Percentiles rank a stretch among this genome's conserved stretches.
Evolutionary conservation across 345 rosid species (phyloP).

Genomic region (Linum usitatissimum): DNA sequence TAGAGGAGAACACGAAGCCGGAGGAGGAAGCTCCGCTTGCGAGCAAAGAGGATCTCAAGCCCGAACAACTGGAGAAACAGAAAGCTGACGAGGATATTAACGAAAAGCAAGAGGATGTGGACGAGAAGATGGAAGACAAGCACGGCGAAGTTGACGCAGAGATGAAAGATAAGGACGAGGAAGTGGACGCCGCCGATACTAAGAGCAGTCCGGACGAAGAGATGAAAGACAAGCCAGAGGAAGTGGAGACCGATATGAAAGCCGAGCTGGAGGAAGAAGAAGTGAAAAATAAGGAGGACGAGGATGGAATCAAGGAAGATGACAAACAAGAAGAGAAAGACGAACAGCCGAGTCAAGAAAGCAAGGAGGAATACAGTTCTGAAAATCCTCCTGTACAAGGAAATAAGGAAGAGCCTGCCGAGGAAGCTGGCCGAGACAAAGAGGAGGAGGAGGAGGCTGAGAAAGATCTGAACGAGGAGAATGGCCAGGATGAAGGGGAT

Average conservation of each 20-base stretch:
- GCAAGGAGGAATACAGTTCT: neutral
- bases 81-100: neutral
- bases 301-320: conserved; percentile 6
- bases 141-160: neutral
- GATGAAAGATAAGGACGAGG: neutral
- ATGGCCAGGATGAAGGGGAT: conserved; percentile 6
- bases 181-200: neutral
- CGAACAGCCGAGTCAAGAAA: neutral
- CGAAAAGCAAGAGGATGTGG: neutral
- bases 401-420: conserved; percentile 1
- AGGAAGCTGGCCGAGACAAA: conserved; percentile 5
- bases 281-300: neutral
- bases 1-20: conserved; percentile 39
- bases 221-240: neutral
- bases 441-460: neutral
- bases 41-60: conserved; percentile 10
- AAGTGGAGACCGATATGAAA: neutral
- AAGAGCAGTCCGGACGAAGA: too few species aligned
- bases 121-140: neutral
- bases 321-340: neutral
- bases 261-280: neutral
- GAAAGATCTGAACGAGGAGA: conserved; percentile 5
- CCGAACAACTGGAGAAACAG: conserved; percentile 13
- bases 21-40: conserved; percentile 29
- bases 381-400: neutral